These are phyloP conservation scores for Ascochyta lentis DNA, from an alignment of 2,329 filamentous ascomycete genomes.

Conservation along the genomic window DNA sequence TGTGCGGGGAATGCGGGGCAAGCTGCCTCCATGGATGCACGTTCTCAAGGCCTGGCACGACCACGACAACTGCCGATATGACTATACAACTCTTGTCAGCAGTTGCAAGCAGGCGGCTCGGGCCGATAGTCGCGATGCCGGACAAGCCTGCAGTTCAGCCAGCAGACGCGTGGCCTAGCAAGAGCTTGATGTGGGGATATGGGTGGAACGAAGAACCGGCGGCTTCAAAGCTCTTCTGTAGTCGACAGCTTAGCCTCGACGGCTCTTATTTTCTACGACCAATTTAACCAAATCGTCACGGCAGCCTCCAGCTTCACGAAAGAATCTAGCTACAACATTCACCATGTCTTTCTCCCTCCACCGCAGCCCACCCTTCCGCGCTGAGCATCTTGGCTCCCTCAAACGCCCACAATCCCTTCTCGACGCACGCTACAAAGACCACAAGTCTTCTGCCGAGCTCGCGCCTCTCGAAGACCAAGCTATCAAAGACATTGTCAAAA, in stretches of 20 bases:
- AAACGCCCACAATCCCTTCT: constrained; percentile 68
- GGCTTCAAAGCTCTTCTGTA: not conserved
- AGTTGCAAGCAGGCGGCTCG: not conserved
- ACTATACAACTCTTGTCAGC: constrained; percentile 2
- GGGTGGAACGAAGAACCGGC: not conserved
- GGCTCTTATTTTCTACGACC: not conserved
- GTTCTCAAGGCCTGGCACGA: not conserved
- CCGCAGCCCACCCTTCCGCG: constrained; percentile 66
- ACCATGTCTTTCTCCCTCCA: constrained; percentile 28
- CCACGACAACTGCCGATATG: constrained; percentile 10
- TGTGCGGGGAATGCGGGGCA: constrained; percentile 14
- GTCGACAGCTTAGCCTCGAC: not conserved
- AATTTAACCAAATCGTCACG: not conserved
- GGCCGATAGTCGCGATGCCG: constrained; percentile 3
- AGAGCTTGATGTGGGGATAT: not conserved
- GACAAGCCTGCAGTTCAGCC: not conserved
- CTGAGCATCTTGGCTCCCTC: constrained; percentile 74
- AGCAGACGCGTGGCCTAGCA: not conserved
- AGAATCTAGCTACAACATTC: not conserved
- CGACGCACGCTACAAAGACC: constrained; percentile 60
- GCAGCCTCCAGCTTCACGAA: not conserved
- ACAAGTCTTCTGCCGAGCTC: constrained; percentile 65
- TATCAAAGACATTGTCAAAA: constrained; percentile 67
- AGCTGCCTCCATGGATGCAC: not conserved
- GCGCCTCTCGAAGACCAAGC: constrained; percentile 67